Evolutionary conservation across 805 yeast species (phyloP).

Genomic region (Metahyphopichia silvanorum): DNA sequence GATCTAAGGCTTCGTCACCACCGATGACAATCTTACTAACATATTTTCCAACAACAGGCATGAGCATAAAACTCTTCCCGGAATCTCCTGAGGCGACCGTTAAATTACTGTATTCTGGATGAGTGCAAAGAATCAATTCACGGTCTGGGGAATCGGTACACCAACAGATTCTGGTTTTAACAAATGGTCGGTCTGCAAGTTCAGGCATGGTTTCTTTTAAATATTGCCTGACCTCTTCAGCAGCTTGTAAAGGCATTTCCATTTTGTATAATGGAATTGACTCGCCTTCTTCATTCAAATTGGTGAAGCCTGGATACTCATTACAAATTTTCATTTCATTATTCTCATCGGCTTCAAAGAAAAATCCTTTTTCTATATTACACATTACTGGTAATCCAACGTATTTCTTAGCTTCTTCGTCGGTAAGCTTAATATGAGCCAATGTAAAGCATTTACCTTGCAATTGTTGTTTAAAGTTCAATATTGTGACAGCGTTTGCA

Average conservation of each 20-base stretch:
- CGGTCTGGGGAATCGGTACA: slow-evolving; percentile 34
- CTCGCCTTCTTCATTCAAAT: slow-evolving; percentile 9
- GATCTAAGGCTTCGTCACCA: slow-evolving; percentile 22
- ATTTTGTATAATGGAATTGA: slow-evolving; percentile 27
- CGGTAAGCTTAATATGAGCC: slow-evolving; percentile 34
- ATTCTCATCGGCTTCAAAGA: slow-evolving; percentile 37
- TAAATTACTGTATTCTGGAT: slow-evolving; percentile 22
- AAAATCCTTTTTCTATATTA: slow-evolving; percentile 36
- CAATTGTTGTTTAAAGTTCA: slow-evolving; percentile 33
- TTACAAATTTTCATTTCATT: slow-evolving; percentile 35
- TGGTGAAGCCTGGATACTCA: slow-evolving; percentile 37
- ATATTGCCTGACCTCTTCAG: slow-evolving; percentile 24
- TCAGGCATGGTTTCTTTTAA: slow-evolving; percentile 27
- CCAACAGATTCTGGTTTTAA: slow-evolving; percentile 29
- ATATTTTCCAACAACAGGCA: slow-evolving; percentile 31
- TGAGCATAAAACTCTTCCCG: slow-evolving; percentile 31
- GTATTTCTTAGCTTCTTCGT: slow-evolving; percentile 24
- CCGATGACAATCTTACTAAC: slow-evolving; percentile 47
- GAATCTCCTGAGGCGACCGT: slow-evolving; percentile 33
- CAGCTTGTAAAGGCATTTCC: slow-evolving; percentile 29
- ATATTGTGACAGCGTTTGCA: slow-evolving; percentile 29
- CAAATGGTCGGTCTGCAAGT: slow-evolving; percentile 24
- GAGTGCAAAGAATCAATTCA: slow-evolving; percentile 23
- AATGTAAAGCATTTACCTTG: slow-evolving; percentile 40
- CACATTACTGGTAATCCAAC: slow-evolving; percentile 33